A percentile compares a stretch with the other conserved stretches of the same genome.
Evolutionary conservation across 805 yeast species (phyloP).

Genomic region (Monosporozyma unispora): DNA sequence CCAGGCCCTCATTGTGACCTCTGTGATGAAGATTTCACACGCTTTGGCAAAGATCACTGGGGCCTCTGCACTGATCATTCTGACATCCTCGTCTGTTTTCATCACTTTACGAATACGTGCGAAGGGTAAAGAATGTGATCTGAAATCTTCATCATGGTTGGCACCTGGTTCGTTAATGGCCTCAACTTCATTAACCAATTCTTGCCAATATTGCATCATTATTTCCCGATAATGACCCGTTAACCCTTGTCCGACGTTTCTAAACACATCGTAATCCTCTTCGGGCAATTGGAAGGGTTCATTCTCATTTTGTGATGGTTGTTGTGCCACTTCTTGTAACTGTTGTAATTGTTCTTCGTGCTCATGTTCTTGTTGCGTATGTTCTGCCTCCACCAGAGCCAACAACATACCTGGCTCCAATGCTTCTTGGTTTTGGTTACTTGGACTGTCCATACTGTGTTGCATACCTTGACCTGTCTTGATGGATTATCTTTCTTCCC

Average conservation of each 20-base stretch:
- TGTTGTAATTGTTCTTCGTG: background rate
- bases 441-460: background rate
- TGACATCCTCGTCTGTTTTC: conserved; percentile 96
- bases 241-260: conserved; percentile 89
- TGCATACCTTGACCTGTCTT: background rate
- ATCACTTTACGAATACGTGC: conserved; percentile 95
- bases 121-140: conserved; percentile 86
- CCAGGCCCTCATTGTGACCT: conserved; percentile 98
- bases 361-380: background rate
- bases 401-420: background rate
- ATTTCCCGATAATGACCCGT: conserved; percentile 71
- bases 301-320: conserved; percentile 1
- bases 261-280: conserved; percentile 49
- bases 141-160: conserved; percentile 72
- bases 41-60: conserved; percentile 97
- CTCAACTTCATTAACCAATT: conserved; percentile 71
- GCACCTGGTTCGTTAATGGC: conserved; percentile 45
- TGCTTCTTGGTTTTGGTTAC: background rate
- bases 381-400: background rate
- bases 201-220: conserved; percentile 98
- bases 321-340: background rate
- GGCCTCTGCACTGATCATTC: conserved; percentile 97
- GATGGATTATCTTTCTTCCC: conserved; percentile 3
- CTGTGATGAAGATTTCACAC: conserved; percentile 94
- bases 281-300: conserved; percentile 12